These are phyloP conservation scores for Glarea lozoyensis DNA, from an alignment of 495 filamentous ascomycete species.

Conservation along the genomic window DNA sequence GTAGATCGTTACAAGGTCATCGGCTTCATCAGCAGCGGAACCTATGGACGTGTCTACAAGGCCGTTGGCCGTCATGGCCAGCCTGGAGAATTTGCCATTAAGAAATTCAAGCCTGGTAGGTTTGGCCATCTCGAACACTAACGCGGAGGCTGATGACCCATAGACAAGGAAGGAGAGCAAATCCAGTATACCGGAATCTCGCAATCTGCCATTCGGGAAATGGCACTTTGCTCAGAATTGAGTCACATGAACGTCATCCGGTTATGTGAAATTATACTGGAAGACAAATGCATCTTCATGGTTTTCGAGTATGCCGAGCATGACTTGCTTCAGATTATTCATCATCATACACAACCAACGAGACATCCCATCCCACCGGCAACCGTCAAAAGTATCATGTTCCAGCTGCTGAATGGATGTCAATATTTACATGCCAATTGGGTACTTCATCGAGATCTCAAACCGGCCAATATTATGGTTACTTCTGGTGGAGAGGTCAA, in stretches of 20 bases:
- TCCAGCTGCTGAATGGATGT: conserved; percentile 87
- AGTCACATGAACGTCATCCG: conserved; percentile 84
- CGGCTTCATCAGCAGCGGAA: conserved; percentile 96
- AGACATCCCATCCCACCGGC: conserved; percentile 78
- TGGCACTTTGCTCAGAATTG: conserved; percentile 95
- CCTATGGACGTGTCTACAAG: conserved; percentile 99
- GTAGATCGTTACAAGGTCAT: conserved; percentile 90
- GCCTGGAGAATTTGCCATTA: conserved; percentile 85
- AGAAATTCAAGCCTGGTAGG: conserved; percentile 87
- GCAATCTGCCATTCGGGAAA: conserved; percentile 93
- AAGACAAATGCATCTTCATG: conserved; percentile 99
- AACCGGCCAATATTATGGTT: conserved; percentile 98
- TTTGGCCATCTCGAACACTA: not conserved
- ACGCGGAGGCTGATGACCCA: conserved; percentile 6
- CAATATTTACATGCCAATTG: conserved; percentile 95
- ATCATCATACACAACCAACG: conserved; percentile 87
- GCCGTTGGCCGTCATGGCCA: conserved; percentile 66
- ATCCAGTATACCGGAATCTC: conserved; percentile 96
- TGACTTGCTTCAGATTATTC: conserved; percentile 95
- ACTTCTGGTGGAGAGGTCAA: conserved; percentile 83
- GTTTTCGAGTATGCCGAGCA: conserved; percentile 99
- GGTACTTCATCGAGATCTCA: conserved; percentile 94
- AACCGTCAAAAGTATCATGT: conserved; percentile 86
- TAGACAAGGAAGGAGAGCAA: conserved; percentile 90
- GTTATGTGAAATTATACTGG: conserved; percentile 90